phyloP scores from a whole-genome alignment of 1,284 basidiomycete genomes.

The Heterobasidion annosum region DNA sequence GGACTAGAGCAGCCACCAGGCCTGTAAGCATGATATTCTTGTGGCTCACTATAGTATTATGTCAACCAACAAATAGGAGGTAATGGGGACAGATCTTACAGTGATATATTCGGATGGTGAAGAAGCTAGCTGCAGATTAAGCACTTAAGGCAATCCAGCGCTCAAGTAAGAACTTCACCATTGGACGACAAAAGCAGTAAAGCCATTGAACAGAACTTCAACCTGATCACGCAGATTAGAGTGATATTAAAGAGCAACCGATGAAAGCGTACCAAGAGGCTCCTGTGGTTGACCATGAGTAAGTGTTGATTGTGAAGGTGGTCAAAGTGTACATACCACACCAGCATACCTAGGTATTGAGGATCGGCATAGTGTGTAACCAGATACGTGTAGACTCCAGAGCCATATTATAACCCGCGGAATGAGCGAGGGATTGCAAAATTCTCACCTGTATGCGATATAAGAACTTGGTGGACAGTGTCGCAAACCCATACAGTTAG shows the following conservation, averaged over 20 bases:
- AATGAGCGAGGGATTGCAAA: not conserved
- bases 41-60: slow-evolving; percentile 31
- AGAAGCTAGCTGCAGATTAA: slow-evolving; percentile 31
- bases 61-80: not conserved
- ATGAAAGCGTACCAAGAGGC: not conserved
- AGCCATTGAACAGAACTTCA: not conserved
- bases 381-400: slow-evolving; percentile 30
- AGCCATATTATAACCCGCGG: slow-evolving; percentile 13
- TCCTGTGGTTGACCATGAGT: not conserved
- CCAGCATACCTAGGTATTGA: slow-evolving; percentile 23
- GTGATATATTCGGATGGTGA: slow-evolving; percentile 43
- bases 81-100: slow-evolving; percentile 21
- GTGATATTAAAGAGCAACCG: not conserved
- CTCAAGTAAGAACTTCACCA: not conserved
- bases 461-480: slow-evolving; percentile 44
- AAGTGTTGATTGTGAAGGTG: not conserved
- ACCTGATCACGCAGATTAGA: not conserved
- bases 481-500: slow-evolving; percentile 37
- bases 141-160: slow-evolving; percentile 8
- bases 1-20: slow-evolving; percentile 6
- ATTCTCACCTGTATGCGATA: slow-evolving; percentile 40
- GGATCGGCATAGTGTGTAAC: slow-evolving; percentile 37
- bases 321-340: slow-evolving; percentile 30
- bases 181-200: not conserved
- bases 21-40: slow-evolving; percentile 30